Evolutionary conservation across 2,329 filamentous ascomycete species (phyloP), one percentile per base, ranked within the genome.

Genomic region (Tolypocladium amazonense): DNA sequence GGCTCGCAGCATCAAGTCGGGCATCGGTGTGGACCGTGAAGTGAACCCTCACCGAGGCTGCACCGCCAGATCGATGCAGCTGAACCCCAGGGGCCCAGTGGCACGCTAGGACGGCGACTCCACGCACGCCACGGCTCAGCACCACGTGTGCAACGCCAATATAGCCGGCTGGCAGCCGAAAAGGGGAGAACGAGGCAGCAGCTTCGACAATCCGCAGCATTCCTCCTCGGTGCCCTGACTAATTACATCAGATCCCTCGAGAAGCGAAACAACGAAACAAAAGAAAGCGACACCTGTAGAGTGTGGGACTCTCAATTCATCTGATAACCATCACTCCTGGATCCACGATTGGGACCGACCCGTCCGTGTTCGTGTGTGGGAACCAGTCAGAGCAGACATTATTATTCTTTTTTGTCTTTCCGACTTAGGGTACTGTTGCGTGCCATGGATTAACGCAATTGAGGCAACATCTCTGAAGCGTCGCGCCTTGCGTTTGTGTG

Each of bases 211-310:
- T 27, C 14, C 2, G 45, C 45, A 18, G 38, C 2, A 12, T 15
- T 25, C 12, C 6, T 47, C 15, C 23, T 25, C 35, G 35, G 12
- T 45, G 12, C 12, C 14, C 23, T 45, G 43, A 25, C 6, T 37
- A 8, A 37, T n/a, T n/a, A 37, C 35, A 37, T 37, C 35, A 37
- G 35, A 14, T 14, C 11, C 35, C 35, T 37, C 35, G 35, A 37
- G 35, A 37, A 14, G 35, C 11, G 14, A 37, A 11, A 37, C 23
- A 52, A 56, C 11, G 14, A 37, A 11, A 37, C 23, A 52, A 56
- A 56, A 38, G 8, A 23, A 9, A 27, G 8, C 58, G 58, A 60
- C 58, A 57, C 45, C 59, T 60, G 55, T 56, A 60, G 59, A 33
- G n/a, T n/a, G n/a, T n/a, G n/a, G n/a, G n/a, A n/a, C n/a, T n/a